Evolutionary conservation across 2,329 filamentous ascomycete genomes (phyloP).

Genomic region (Sarocladium oryzae): DNA sequence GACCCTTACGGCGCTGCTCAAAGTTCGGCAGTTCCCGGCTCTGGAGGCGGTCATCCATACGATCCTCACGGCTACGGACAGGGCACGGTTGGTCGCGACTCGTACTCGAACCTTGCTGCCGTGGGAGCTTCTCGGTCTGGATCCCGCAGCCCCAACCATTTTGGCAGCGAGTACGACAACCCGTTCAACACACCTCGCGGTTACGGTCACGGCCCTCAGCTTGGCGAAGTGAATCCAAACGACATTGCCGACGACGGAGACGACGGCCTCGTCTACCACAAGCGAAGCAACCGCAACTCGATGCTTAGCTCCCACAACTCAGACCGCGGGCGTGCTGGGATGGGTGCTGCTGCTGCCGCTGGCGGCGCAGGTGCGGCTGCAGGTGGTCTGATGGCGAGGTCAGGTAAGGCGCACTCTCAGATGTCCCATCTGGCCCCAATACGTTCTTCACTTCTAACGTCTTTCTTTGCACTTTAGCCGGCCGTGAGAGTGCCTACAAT

Average conservation of each 20-base stretch:
- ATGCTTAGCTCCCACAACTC: slow-evolving; percentile 48
- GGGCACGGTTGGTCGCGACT: slow-evolving; percentile 29
- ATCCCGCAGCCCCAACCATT: slow-evolving; percentile 43
- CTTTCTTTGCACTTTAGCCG: slow-evolving; percentile 6
- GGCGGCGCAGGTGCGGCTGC: slow-evolving; percentile 38
- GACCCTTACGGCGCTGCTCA: slow-evolving; percentile 12
- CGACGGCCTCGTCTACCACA: slow-evolving; percentile 61
- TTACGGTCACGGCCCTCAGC: slow-evolving; percentile 29
- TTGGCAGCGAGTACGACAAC: slow-evolving; percentile 45
- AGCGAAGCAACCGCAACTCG: slow-evolving; percentile 42
- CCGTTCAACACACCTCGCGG: slow-evolving; percentile 35
- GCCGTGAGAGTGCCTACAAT: slow-evolving; percentile 26
- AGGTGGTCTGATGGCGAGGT: slow-evolving; percentile 19
- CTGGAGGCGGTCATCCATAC: slow-evolving; percentile 12
- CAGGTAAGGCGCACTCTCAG: background rate
- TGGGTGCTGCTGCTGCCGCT: slow-evolving; percentile 29
- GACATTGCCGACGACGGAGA: slow-evolving; percentile 84
- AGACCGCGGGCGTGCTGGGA: slow-evolving; percentile 20
- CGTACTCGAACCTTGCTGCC: slow-evolving; percentile 36
- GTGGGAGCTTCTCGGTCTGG: slow-evolving; percentile 32
- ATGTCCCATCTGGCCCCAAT: background rate
- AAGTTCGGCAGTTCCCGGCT: background rate
- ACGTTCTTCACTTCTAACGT: too few species aligned
- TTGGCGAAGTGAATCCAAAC: slow-evolving; percentile 66
- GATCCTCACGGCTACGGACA: slow-evolving; percentile 17